Evolutionary conservation across 768 basidiomycete species (phyloP), one percentile per base, ranked within the genome.

Genomic region (Auriculariales sp.): DNA sequence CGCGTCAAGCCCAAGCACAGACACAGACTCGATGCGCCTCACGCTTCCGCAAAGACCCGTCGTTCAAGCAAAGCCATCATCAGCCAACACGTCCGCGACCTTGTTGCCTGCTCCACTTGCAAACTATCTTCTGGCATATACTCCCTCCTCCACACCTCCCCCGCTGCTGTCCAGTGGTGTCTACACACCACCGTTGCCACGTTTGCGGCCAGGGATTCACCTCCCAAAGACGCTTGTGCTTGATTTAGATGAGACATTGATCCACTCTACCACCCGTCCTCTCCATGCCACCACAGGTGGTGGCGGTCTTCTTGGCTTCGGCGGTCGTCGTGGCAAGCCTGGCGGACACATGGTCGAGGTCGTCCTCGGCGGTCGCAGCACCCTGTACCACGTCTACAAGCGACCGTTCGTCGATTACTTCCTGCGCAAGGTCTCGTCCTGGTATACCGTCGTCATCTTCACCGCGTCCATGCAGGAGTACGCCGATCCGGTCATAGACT

Each of bases 381-480:
- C 90, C 2, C 69, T 92, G 47, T 99, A 99, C 63, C 94, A 97
- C 64, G 94, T 99, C 44, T 97, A 98, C 69, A 99, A 99, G 66
- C 76, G 94, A 53, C 94, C 94, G 2, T 95, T 91, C 71, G 94
- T 90, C 31, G 94, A 99, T 64, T 94, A 86, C 60, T 93, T 93
- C 59, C 70, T 93, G 54, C 74, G 87, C 55, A 92, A 90, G 72
- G 94, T 97, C 33, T 93, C 95, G 28, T 74, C 82, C 24, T 99
- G 95, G 95, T 99, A 99, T 67, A 98, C 93, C 1, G 77, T 99
- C 52, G 92, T 99, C 48, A 91, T 99, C 55, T 99, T 94, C 67
- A 99, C 95, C 28, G 95, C 95, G 5, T 97, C 94, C 7, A 90
- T 99, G 88, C 86, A 92, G 60, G 95, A 99, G 66, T 99, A 99